Percentiles rank a stretch among this genome's conserved stretches.
Conservation (phyloP, 2,329 filamentous ascomycete genomes). For the Colletotrichum sp. region DNA sequence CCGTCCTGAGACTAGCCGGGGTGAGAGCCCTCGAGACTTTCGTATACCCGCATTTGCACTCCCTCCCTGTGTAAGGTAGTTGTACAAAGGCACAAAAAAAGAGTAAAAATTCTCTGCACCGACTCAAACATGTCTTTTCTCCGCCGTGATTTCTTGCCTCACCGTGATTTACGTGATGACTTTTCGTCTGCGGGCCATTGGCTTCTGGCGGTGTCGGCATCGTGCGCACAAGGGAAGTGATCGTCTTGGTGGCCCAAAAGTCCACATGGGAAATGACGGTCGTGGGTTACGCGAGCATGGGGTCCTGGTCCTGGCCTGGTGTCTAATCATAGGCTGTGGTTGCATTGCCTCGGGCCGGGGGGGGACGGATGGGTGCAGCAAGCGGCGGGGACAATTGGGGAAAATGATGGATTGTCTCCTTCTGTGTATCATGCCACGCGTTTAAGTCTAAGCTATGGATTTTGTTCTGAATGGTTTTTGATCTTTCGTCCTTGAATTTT, state of each 20-base stretch:
- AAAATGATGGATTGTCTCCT: too few species aligned
- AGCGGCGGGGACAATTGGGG: too few species aligned
- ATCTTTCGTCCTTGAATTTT: neutral
- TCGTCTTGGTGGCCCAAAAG: neutral
- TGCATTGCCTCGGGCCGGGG: neutral
- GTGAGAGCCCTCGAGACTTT: slow-evolving; percentile 1
- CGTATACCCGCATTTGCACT: slow-evolving; percentile 7
- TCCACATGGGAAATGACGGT: slow-evolving; percentile 4
- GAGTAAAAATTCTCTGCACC: slow-evolving; percentile 34
- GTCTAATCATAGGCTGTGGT: neutral
- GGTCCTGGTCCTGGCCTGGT: neutral
- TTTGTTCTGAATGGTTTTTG: too few species aligned
- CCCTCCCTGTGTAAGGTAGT: slow-evolving; percentile 40
- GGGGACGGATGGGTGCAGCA: neutral
- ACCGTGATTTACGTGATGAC: neutral
- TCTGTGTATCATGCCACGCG: too few species aligned
- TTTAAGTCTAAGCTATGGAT: too few species aligned
- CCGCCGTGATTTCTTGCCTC: neutral
- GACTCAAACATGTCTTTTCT: neutral
- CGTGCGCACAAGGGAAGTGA: neutral
- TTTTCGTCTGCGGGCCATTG: neutral
- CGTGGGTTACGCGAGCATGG: neutral
- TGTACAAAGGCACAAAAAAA: slow-evolving; percentile 44
- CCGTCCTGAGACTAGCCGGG: slow-evolving; percentile 4
- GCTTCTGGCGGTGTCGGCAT: neutral